A percentile compares a stretch with the other conserved stretches of the same genome.
Evolutionary conservation across 306 rosid species (phyloP).

Genomic region (Acacia acuminata): DNA sequence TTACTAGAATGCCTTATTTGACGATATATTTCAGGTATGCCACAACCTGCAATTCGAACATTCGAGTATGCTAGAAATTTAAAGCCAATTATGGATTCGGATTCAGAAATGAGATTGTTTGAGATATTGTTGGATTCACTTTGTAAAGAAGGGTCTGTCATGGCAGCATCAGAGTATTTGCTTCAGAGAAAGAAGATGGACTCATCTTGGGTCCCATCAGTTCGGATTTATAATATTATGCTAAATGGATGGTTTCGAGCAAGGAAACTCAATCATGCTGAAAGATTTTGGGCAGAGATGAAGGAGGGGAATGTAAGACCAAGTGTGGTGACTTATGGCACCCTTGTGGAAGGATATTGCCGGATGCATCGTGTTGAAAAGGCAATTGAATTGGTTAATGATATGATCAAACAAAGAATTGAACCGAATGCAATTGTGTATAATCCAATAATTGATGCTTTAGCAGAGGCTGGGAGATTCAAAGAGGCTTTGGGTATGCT

Average conservation of each 20-base stretch:
- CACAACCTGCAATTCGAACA: slow-evolving; percentile 64
- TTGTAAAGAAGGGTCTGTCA: slow-evolving; percentile 72
- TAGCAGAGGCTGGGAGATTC: slow-evolving; percentile 81
- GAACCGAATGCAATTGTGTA: slow-evolving; percentile 76
- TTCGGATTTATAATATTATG: slow-evolving; percentile 66
- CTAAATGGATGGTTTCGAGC: slow-evolving; percentile 83
- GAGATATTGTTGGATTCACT: slow-evolving; percentile 84
- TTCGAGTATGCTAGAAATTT: slow-evolving; percentile 64
- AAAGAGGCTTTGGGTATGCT: slow-evolving; percentile 82
- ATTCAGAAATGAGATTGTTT: slow-evolving; percentile 63
- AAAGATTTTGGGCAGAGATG: slow-evolving; percentile 83
- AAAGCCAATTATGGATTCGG: slow-evolving; percentile 40
- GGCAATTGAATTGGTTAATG: slow-evolving; percentile 71
- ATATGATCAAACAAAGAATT: slow-evolving; percentile 70
- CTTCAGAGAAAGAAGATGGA: slow-evolving; percentile 35
- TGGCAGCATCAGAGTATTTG: slow-evolving; percentile 44
- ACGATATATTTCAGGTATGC: slow-evolving; percentile 31
- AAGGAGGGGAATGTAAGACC: slow-evolving; percentile 68
- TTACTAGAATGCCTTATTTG: neutral
- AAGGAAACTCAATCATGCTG: slow-evolving; percentile 79
- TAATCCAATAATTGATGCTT: slow-evolving; percentile 82
- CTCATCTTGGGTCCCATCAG: slow-evolving; percentile 47
- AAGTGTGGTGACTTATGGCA: slow-evolving; percentile 89
- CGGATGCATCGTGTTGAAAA: slow-evolving; percentile 71
- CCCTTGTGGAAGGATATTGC: slow-evolving; percentile 88